Base-by-base conservation (phyloP, 441 rosid species). In the Arabidopsis lyrata region DNA sequence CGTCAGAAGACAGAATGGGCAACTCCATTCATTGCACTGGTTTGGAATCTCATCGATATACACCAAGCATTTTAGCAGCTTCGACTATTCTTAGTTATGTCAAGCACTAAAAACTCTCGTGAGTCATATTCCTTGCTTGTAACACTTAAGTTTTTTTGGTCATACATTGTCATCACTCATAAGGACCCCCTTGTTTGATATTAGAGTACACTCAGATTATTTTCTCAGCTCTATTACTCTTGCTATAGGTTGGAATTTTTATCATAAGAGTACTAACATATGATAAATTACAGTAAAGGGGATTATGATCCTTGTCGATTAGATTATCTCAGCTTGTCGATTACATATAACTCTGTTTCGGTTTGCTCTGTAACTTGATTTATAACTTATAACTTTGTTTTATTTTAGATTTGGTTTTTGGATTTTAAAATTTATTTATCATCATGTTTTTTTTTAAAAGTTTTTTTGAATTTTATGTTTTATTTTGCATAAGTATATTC, bases 51-150 rank as follows among this genome's bases (percentile, higher is more conserved):
- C 75, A 73, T 2, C 24, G 41, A 34, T 58, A 71, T 75, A 76
- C 81, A 39, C 95, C 97, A 8, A 89, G 95, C 72, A 54, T 48
- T 77, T 74, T 89, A 58, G 97, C 98, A 24, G 93, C 95, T 63
- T 84, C 82, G 1, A 79, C 85, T 65, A 82, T 93, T 39, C 82
- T 93, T 53, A 27, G 78, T 75, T 83, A 77, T 61, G 77, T 45
- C 44, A 85, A 81, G 73, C 73, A 34, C 5, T 80, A 77, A 84
- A 24, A 24, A 5, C 32, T 12, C 8, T 12, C 8, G 31, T 52
- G 2, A 52, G 5, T 14, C 34, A 24, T 5, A 52, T 24, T 2
- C 3, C n/a, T n/a, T n/a, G 27, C 12, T 16, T 48, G 11, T 24
- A 24, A 24, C 24, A 8, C 24, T 22, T 47, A 16, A 36, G 36